Evolutionary conservation across 768 basidiomycete species (phyloP).

Genomic region (Serpula lacrymans): DNA sequence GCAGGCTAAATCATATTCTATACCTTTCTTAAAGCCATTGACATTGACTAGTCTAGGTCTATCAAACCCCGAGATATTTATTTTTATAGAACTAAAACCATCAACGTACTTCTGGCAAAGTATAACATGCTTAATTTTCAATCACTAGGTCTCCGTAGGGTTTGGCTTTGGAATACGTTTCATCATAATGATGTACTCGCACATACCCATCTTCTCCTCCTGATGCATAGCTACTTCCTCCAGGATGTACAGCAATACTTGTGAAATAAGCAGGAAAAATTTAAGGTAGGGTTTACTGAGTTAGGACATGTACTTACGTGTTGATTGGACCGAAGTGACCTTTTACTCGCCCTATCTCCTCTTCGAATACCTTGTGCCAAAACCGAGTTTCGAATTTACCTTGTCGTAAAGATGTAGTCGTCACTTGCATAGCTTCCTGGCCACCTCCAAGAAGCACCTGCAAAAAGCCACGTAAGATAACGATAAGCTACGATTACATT

Average conservation of each 20-base stretch:
- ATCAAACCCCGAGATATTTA: too few species aligned
- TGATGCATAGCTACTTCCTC: slow-evolving; percentile 84
- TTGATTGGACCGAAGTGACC: slow-evolving; percentile 97
- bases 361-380: slow-evolving; percentile 96
- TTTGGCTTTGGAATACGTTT: slow-evolving; percentile 87
- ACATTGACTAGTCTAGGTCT: too few species aligned
- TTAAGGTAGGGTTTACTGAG: too few species aligned
- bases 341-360: slow-evolving; percentile 95
- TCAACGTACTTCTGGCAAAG: slow-evolving; percentile 9
- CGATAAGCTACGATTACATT: neutral
- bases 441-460: slow-evolving; percentile 93
- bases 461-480: neutral
- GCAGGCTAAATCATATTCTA: too few species aligned
- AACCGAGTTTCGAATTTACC: slow-evolving; percentile 98
- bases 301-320: slow-evolving; percentile 58
- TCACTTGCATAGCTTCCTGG: slow-evolving; percentile 96
- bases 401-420: slow-evolving; percentile 89
- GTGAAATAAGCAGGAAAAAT: slow-evolving; percentile 7
- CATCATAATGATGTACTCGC: slow-evolving; percentile 90
- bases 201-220: slow-evolving; percentile 97
- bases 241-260: slow-evolving; percentile 91
- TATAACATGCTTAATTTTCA: slow-evolving; percentile 41
- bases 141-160: slow-evolving; percentile 90
- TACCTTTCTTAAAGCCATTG: too few species aligned
- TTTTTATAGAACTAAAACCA: too few species aligned